A percentile compares a stretch with the other conserved stretches of the same genome.
Conservation (phyloP, 2,329 filamentous ascomycete genomes). For the Aspergillus ustus region DNA sequence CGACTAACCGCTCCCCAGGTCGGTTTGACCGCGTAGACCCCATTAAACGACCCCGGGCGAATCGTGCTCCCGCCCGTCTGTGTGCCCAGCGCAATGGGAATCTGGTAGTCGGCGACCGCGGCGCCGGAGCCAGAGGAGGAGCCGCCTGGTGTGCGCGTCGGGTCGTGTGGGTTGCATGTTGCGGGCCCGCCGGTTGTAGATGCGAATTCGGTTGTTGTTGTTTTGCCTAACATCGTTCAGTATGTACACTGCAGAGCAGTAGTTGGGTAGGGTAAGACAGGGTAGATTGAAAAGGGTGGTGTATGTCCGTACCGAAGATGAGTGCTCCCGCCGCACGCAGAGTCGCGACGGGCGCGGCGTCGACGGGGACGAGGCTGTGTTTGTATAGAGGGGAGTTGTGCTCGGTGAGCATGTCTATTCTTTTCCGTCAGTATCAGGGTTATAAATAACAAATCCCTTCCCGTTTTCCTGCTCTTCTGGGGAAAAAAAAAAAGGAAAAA, state of each 20-base stretch:
- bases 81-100: slow-evolving; percentile 64
- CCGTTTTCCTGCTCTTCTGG: background rate
- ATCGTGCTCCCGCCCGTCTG: slow-evolving; percentile 70
- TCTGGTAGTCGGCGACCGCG: slow-evolving; percentile 68
- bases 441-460: too few relatives aligned
- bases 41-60: slow-evolving; percentile 68
- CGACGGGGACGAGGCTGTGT: slow-evolving; percentile 4
- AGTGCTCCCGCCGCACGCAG: slow-evolving; percentile 16
- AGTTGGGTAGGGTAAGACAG: too few relatives aligned
- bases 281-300: too few relatives aligned
- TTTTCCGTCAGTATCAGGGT: background rate
- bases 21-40: slow-evolving; percentile 68
- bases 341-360: slow-evolving; percentile 12
- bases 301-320: slow-evolving; percentile 14
- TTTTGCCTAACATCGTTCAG: slow-evolving; percentile 16
- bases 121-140: slow-evolving; percentile 71
- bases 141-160: slow-evolving; percentile 64
- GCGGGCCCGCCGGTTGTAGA: slow-evolving; percentile 12
- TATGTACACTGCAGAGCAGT: too few relatives aligned
- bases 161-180: slow-evolving; percentile 64
- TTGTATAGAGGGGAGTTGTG: slow-evolving; percentile 19
- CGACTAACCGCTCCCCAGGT: slow-evolving; percentile 67
- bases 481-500: background rate
- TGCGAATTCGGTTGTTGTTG: slow-evolving; percentile 22
- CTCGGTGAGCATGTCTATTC: slow-evolving; percentile 20